A percentile compares a stretch with the other conserved stretches of the same genome.
Evolutionary conservation across 306 rosid species (phyloP).

Genomic region (Casuarina glauca): DNA sequence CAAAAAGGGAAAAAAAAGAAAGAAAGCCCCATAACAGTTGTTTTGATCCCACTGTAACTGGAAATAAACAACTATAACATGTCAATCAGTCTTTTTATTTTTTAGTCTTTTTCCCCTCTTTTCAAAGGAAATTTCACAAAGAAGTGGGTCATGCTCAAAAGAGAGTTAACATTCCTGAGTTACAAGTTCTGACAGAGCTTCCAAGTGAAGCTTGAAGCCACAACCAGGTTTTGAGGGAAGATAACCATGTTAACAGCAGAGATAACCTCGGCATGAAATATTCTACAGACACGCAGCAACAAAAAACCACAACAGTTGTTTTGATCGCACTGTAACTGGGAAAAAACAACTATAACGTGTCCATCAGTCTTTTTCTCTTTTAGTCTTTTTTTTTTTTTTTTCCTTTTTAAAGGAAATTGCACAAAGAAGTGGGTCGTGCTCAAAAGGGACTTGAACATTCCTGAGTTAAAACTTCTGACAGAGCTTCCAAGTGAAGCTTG

Average conservation of each 20-base stretch:
- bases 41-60: neutral
- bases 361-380: neutral
- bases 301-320: neutral
- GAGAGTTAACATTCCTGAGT: neutral
- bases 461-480: neutral
- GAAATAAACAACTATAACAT: neutral
- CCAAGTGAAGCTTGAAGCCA: neutral
- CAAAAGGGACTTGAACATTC: neutral
- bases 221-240: neutral
- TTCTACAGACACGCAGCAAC: neutral
- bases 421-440: neutral
- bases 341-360: neutral
- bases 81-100: neutral
- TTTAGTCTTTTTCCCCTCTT: neutral
- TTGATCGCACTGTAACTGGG: neutral
- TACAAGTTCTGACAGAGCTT: neutral
- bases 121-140: neutral
- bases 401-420: neutral
- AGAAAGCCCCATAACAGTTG: neutral
- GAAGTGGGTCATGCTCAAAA: neutral
- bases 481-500: constrained; percentile 1
- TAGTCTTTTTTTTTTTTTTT: neutral
- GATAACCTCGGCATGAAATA: neutral
- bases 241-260: neutral
- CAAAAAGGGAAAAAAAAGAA: neutral